Evolutionary conservation across 164 flowering plant genomes (phyloP).

Genomic region (Piper betle): DNA sequence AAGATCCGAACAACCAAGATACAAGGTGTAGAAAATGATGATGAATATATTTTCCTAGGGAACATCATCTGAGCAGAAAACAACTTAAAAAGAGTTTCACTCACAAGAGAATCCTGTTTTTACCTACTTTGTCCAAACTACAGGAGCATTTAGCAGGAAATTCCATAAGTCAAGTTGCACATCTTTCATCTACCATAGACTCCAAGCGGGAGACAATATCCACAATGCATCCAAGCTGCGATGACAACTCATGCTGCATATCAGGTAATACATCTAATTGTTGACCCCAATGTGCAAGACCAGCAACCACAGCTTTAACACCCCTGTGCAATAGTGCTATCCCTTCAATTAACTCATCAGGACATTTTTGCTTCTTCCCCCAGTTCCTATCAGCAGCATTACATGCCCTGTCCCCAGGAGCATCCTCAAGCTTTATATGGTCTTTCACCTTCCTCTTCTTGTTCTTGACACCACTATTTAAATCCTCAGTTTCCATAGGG

Average conservation of each 20-base stretch:
- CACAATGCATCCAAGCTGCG: slow-evolving; percentile 55
- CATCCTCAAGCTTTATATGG: neutral
- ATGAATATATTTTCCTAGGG: too few species aligned
- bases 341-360: slow-evolving; percentile 55
- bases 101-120: too few species aligned
- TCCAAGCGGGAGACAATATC: slow-evolving; percentile 41
- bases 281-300: slow-evolving; percentile 50
- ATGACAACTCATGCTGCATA: slow-evolving; percentile 34
- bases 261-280: slow-evolving; percentile 25
- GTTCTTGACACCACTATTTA: slow-evolving; percentile 17
- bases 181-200: slow-evolving; percentile 23
- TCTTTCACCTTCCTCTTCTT: neutral
- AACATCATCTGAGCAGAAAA: too few species aligned
- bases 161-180: neutral
- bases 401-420: slow-evolving; percentile 7
- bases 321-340: slow-evolving; percentile 65
- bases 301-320: slow-evolving; percentile 42
- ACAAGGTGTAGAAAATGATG: too few species aligned
- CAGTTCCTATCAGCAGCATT: slow-evolving; percentile 22
- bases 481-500: slow-evolving; percentile 27
- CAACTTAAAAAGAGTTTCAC: too few species aligned
- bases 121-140: neutral
- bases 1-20: too few species aligned
- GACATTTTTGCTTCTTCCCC: slow-evolving; percentile 61
- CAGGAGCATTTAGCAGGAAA: neutral